Evolutionary conservation across 2,329 filamentous ascomycete species (phyloP), one percentile per base, ranked within the genome.

Genomic region (Fusarium ramigenum): DNA sequence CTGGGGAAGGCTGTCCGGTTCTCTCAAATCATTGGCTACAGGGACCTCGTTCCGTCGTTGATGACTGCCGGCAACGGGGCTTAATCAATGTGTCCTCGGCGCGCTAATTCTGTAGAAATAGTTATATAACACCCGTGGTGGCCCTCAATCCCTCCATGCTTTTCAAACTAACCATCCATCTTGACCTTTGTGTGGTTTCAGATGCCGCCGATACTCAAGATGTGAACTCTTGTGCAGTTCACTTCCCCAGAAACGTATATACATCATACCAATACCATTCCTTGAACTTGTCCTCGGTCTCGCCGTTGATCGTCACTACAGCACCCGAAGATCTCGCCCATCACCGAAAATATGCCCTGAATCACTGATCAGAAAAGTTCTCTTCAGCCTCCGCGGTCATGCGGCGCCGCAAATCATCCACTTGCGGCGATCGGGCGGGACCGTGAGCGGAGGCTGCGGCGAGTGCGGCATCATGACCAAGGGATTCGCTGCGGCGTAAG

Each of bases 361-460:
- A 18, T 18, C 50, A 19, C 21, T 23, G 46, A 49, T 28, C 6
- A 23, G 12, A 30, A 39, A 64, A 36, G 18, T 37, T 66, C 18
- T 49, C n/a, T 11, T 52, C 25, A 32, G 16, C 4, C n/a, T n/a
- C n/a, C 2, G 61, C 32, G 25, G 43, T n/a, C 10, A 50, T 53
- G 65, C 54, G 54, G 63, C 63, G 63, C 63, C 52, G 65, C 65
- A 67, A 10, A 18, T 15, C 11, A 32, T 43, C 42, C 28, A 43
- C 15, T 16, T 39, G 66, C 66, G 65, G 66, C 66, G 19, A 9
- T 25, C 64, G 64, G 64, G 64, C 64, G 64, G 64, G 37, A 15
- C 64, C 63, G 64, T 40, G 4, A 16, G 53, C 47, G 53, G 52
- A 14, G 14, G 4, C 2, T 36, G 53, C 64, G 64, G 59, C 46